Evolutionary conservation across 495 filamentous ascomycete species (phyloP).

Genomic region (Amniculicola lignicola): DNA sequence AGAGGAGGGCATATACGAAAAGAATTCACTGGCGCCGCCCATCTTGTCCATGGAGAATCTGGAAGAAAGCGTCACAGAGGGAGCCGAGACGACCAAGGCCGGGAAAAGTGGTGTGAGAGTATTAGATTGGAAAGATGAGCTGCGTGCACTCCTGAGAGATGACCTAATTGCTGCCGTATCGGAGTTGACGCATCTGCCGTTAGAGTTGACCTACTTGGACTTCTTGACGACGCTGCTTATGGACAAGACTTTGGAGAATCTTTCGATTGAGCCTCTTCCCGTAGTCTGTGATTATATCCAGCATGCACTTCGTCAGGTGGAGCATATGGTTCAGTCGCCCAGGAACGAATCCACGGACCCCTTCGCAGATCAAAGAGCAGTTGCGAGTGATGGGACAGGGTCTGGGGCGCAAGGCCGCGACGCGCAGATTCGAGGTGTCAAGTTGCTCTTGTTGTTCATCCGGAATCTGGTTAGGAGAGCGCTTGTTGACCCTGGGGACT

Average conservation of each 20-base stretch:
- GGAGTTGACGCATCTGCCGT: slow-evolving; percentile 34
- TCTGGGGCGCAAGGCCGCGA: slow-evolving; percentile 17
- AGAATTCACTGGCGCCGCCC: neutral
- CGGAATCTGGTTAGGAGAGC: slow-evolving; percentile 39
- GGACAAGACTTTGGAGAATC: slow-evolving; percentile 15
- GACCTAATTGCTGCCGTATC: slow-evolving; percentile 15
- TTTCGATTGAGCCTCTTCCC: slow-evolving; percentile 22
- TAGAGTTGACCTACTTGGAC: slow-evolving; percentile 39
- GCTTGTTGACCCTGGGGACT: slow-evolving; percentile 35
- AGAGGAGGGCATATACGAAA: slow-evolving; percentile 38
- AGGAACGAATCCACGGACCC: neutral
- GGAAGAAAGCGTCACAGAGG: neutral
- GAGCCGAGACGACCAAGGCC: slow-evolving; percentile 8
- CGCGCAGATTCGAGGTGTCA: slow-evolving; percentile 39
- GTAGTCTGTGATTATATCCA: slow-evolving; percentile 34
- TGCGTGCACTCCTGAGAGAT: slow-evolving; percentile 13
- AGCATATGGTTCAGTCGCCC: slow-evolving; percentile 28
- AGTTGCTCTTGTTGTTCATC: slow-evolving; percentile 44
- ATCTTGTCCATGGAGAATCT: neutral
- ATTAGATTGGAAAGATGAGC: slow-evolving; percentile 23
- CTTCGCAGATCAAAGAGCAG: neutral
- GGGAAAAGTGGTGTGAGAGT: too few relatives aligned
- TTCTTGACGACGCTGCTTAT: slow-evolving; percentile 39
- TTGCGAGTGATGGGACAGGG: neutral
- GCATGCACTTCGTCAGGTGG: slow-evolving; percentile 33